Evolutionary conservation across 2,329 filamentous ascomycete species (phyloP).

Genomic region (Didymellaceae sp.): DNA sequence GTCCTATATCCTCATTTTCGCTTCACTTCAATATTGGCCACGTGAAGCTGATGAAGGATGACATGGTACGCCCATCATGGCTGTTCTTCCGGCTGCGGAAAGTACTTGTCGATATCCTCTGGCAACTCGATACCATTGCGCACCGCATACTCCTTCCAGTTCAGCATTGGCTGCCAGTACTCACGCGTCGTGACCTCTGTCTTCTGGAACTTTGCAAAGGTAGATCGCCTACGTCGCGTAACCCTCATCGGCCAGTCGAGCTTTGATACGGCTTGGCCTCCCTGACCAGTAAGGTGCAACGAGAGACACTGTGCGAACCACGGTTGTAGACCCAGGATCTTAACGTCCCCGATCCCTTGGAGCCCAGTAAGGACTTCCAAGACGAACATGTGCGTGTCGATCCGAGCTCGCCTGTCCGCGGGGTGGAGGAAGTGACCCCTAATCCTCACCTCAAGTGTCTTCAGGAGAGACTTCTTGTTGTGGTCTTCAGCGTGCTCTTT

Average conservation of each 20-base stretch:
- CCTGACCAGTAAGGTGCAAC: not conserved
- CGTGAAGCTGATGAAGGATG: too few species aligned
- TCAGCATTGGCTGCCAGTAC: not conserved
- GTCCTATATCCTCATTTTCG: too few species aligned
- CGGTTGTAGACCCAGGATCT: too few species aligned
- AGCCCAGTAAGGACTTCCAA: not conserved
- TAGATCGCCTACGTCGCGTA: not conserved
- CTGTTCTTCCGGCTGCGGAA: too few species aligned
- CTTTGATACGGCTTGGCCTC: not conserved
- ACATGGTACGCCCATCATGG: too few species aligned
- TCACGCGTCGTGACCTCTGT: not conserved
- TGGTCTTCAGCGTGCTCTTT: not conserved
- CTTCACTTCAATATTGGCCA: too few species aligned
- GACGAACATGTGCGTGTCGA: not conserved
- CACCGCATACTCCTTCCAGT: not conserved
- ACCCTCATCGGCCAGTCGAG: not conserved
- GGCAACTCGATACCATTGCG: not conserved
- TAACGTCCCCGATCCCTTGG: too few species aligned
- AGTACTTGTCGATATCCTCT: too few species aligned
- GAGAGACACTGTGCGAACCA: not conserved
- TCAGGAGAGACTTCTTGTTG: not conserved
- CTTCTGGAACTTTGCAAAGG: not conserved
- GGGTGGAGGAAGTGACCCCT: too few species aligned
- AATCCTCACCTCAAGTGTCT: not conserved
- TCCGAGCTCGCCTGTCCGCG: too few species aligned